phyloP scores from a whole-genome alignment of 1,139 yeast genomes.

The Scheffersomyces illinoinensis region DNA sequence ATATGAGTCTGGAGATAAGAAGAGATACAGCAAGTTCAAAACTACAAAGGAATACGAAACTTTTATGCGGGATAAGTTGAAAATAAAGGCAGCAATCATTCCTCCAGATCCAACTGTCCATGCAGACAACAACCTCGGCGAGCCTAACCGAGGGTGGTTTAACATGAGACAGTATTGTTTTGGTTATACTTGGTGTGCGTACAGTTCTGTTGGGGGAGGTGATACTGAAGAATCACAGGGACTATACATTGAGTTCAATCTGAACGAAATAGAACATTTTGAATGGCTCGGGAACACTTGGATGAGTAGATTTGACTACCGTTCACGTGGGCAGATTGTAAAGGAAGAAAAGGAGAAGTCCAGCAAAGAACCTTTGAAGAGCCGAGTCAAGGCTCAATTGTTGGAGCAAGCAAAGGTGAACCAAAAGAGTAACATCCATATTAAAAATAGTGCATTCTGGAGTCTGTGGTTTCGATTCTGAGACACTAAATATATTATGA shows the following conservation, averaged over 20 bases:
- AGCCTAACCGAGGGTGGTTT: constrained; percentile 32
- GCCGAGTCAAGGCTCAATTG: not conserved
- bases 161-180: constrained; percentile 30
- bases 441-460: not conserved
- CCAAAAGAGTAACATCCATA: not conserved
- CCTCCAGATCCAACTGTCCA: constrained; percentile 26
- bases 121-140: constrained; percentile 24
- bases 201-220: constrained; percentile 32
- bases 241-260: constrained; percentile 16
- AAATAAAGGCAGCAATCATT: constrained; percentile 28
- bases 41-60: constrained; percentile 23
- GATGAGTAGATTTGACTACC: constrained; percentile 18
- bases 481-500: not conserved
- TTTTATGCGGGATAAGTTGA: constrained; percentile 24
- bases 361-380: not conserved
- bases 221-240: constrained; percentile 7
- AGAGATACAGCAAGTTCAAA: constrained; percentile 20
- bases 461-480: not conserved
- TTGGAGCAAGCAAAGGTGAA: not conserved
- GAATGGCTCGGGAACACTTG: constrained; percentile 29
- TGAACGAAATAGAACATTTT: constrained; percentile 20
- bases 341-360: not conserved
- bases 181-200: constrained; percentile 42
- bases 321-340: constrained; percentile 4
- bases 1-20: constrained; percentile 17